Evolutionary conservation across 345 rosid species (phyloP), one percentile per base, ranked within the genome.

Genomic region (Citrus cavaleriei): DNA sequence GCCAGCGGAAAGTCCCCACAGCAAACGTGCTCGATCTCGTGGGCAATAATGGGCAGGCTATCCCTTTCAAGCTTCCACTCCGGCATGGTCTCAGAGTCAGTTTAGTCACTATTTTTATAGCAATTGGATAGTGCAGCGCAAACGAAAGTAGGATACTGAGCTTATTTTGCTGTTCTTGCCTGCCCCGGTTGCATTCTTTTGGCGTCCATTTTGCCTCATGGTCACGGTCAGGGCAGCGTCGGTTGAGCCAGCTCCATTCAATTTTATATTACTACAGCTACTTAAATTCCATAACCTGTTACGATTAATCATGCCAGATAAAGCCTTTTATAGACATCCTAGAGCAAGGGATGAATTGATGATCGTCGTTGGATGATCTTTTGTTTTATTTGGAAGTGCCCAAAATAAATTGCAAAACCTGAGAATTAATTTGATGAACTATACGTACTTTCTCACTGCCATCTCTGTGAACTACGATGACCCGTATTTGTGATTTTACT

Each of bases 71-170:
- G 74, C 86, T 80, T 80, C 91, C 87, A 85, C 80, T 88, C 91
- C 2, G 91, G 86, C 91, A 88, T 86, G 63, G 80, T 80, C 69
- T 84, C 88, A 8, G 14, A 46, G 51, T 46, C 51, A 13, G 51
- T 46, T 46, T 88, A 88, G 79, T 89, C 87, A 5, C 75, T 80
- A 76, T 76, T 82, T 66, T 59, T 78, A 78, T 70, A 84, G 85
- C 89, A 87, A 88, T 87, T 0, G 90, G 93, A 61, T 86, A 88
- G 77, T 88, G 91, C 55, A 90, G 81, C n/a, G 91, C 93, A 90
- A 88, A 81, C 77, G 88, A 76, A 90, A 88, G 59, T 51, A 72
- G 25, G 66, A 27, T 30, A 10, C 16, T 27, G 28, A 25, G 35
- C 66, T 27, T 30, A 5, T 13, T 32, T 62, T 27, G 66, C 51